Conservation (phyloP, 176 grass and related monocot species). For the Eremochloa ophiuroides region DNA sequence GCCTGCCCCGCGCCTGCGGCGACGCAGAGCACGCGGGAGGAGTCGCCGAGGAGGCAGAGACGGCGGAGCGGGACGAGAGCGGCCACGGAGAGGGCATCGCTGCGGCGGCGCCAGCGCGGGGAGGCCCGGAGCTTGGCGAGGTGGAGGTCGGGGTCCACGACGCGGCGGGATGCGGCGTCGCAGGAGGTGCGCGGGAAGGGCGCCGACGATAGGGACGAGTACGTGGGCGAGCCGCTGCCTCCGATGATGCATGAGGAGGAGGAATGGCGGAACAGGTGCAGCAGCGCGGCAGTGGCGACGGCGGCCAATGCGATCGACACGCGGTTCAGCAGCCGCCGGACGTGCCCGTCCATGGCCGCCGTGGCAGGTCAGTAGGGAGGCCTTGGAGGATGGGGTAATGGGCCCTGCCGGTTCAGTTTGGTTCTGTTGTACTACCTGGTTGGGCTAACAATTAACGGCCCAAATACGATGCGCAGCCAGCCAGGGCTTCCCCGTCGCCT, state of each 20-base stretch:
- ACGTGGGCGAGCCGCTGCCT: background rate
- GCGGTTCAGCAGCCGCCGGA: conserved; percentile 79
- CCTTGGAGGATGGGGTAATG: too few relatives aligned
- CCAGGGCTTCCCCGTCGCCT: background rate
- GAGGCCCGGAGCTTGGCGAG: conserved; percentile 61
- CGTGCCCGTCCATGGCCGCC: conserved; percentile 51
- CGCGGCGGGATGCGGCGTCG: conserved; percentile 58
- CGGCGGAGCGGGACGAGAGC: conserved; percentile 25
- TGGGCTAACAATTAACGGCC: background rate
- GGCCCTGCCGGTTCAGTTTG: background rate
- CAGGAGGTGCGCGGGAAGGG: conserved; percentile 68
- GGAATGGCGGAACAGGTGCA: conserved; percentile 48
- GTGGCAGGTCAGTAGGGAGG: too few relatives aligned
- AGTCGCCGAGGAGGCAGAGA: conserved; percentile 32
- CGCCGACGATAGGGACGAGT: conserved; percentile 15
- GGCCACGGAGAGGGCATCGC: conserved; percentile 13
- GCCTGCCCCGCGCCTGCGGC: conserved; percentile 46
- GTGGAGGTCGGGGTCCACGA: conserved; percentile 50
- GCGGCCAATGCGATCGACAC: conserved; percentile 52
- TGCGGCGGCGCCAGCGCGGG: conserved; percentile 31
- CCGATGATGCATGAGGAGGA: conserved; percentile 39
- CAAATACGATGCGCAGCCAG: background rate
- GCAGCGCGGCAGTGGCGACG: conserved; percentile 63
- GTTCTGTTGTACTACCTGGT: background rate
- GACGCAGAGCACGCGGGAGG: conserved; percentile 65